Percentiles rank a stretch among this genome's conserved stretches.
Conservation (phyloP, 164 flowering plant genomes). For the Amborella trichopoda region DNA sequence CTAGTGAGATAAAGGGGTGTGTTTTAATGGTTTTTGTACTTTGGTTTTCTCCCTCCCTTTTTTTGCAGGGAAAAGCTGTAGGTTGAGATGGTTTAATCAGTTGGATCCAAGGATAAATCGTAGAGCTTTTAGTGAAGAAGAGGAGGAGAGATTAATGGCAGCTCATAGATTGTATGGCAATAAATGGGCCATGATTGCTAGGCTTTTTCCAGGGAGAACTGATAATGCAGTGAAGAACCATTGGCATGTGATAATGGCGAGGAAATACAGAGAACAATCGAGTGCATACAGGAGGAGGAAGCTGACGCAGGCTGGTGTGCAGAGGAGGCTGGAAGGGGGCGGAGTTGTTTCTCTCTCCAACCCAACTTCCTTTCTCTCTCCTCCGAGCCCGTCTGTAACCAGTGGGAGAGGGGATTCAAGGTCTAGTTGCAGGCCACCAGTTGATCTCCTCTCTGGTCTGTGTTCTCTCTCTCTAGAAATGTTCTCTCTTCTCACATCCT, state of each 20-base stretch:
- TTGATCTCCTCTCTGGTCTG: no score
- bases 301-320: no score
- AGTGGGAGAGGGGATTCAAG: no score
- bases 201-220: slow-evolving; percentile 66
- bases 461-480: no score
- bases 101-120: slow-evolving; percentile 68
- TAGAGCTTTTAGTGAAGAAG: slow-evolving; percentile 57
- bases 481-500: no score
- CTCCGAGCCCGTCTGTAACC: no score
- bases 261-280: slow-evolving; percentile 42
- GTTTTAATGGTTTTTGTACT: background rate
- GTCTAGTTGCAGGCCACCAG: no score
- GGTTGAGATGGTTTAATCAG: slow-evolving; percentile 83
- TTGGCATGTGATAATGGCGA: slow-evolving; percentile 79
- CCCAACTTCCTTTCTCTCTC: no score
- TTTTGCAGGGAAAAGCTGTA: slow-evolving; percentile 62
- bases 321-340: no score
- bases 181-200: slow-evolving; percentile 77
- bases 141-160: slow-evolving; percentile 54
- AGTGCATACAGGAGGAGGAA: slow-evolving; percentile 30
- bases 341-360: no score
- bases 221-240: slow-evolving; percentile 85
- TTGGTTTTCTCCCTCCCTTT: background rate
- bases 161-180: slow-evolving; percentile 54
- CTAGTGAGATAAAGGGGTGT: no score